A percentile compares a stretch with the other conserved stretches of the same genome.
These are phyloP conservation scores for Sphagnum fallax DNA, from an alignment of 228 moss, liverwort and hornwort species.

Conservation along the genomic window DNA sequence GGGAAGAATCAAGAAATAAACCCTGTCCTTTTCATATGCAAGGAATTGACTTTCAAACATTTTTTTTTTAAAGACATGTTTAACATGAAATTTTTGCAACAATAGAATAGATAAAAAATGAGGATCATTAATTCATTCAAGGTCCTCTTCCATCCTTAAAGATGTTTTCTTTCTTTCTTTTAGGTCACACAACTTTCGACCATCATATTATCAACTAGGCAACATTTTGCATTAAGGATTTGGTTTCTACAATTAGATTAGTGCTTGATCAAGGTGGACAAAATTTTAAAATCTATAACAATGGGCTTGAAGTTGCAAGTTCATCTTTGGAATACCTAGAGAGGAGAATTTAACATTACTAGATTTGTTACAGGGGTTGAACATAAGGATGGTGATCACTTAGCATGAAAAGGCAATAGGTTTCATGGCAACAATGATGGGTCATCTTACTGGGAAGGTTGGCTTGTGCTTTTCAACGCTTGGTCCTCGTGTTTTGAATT, in stretches of 20 bases:
- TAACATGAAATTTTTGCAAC: too few species aligned
- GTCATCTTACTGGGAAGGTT: conserved; percentile 35
- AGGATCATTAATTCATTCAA: too few species aligned
- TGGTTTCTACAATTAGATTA: too few species aligned
- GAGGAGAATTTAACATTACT: conserved; percentile 46
- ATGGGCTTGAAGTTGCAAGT: conserved; percentile 9
- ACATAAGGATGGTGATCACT: conserved; percentile 30
- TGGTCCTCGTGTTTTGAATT: conserved; percentile 35
- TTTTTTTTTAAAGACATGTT: too few species aligned
- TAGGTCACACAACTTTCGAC: conserved; percentile 98
- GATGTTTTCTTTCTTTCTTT: not conserved
- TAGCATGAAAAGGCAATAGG: conserved; percentile 48
- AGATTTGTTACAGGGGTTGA: conserved; percentile 21
- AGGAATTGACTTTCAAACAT: too few species aligned
- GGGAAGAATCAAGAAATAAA: too few species aligned
- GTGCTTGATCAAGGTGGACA: too few species aligned
- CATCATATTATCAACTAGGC: conserved; percentile 86
- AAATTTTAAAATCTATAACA: too few species aligned
- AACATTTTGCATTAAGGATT: conserved; percentile 24
- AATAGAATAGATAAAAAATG: too few species aligned
- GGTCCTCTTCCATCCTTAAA: too few species aligned
- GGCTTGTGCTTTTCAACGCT: conserved; percentile 40
- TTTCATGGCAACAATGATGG: conserved; percentile 49
- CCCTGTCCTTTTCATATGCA: too few species aligned
- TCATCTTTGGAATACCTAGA: conserved; percentile 43